These are phyloP conservation scores for Metschnikowia chrysomelidarum DNA, from an alignment of 805 yeast genomes.

Conservation along the genomic window DNA sequence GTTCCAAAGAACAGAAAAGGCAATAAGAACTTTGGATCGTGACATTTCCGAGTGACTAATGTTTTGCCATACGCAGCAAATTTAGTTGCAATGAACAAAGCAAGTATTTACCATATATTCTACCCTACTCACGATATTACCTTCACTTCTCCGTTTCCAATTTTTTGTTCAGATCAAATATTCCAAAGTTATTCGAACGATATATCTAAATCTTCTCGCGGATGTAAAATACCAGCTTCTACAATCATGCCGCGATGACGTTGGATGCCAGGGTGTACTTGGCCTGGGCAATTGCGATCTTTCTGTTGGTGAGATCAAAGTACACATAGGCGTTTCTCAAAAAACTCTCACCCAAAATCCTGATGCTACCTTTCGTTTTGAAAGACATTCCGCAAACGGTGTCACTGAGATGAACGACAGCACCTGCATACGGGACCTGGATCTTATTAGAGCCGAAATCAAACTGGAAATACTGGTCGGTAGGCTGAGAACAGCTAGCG, in stretches of 20 bases:
- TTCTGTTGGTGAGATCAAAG: conserved; percentile 16
- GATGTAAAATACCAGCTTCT: too few species aligned
- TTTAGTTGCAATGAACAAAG: too few species aligned
- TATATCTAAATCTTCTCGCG: too few species aligned
- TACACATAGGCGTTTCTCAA: conserved; percentile 20
- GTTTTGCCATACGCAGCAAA: too few species aligned
- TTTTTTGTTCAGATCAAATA: too few species aligned
- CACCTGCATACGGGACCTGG: conserved; percentile 9
- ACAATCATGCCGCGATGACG: conserved; percentile 9
- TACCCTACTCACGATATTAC: too few species aligned
- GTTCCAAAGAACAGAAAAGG: too few species aligned
- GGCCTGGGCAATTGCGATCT: conserved; percentile 18
- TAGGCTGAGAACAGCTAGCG: conserved; percentile 16
- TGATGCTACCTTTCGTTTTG: conserved; percentile 6
- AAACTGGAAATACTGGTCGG: conserved; percentile 12
- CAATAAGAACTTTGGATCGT: too few species aligned
- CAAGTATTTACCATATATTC: too few species aligned
- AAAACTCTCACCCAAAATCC: conserved; percentile 19
- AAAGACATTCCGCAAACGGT: conserved; percentile 14
- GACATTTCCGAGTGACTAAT: too few species aligned
- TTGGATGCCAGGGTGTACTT: conserved; percentile 10
- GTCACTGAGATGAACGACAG: conserved; percentile 8
- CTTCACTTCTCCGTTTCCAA: too few species aligned
- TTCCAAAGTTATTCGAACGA: too few species aligned
- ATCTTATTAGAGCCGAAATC: conserved; percentile 12